phyloP scores from a whole-genome alignment of 2,329 filamentous ascomycete species.

The Didymella arachidicola region DNA sequence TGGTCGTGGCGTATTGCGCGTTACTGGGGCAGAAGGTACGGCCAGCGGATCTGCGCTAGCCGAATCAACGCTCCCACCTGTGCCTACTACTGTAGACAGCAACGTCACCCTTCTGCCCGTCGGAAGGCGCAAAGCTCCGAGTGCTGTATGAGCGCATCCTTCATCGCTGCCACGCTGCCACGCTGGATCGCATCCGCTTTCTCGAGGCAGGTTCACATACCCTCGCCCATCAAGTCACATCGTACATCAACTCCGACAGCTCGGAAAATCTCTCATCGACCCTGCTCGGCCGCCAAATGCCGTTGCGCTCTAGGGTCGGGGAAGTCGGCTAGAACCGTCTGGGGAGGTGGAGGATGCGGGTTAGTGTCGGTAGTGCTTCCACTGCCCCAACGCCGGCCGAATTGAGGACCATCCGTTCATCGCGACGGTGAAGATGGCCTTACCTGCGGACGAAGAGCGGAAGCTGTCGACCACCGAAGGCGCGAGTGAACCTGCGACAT shows the following conservation, averaged over 20 bases:
- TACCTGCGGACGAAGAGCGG: conserved; percentile 19
- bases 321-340: conserved; percentile 22
- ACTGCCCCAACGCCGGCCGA: conserved; percentile 4
- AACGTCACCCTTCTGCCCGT: conserved; percentile 22
- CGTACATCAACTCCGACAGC: neutral
- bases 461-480: conserved; percentile 32
- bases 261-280: conserved; percentile 2
- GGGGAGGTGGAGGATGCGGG: conserved; percentile 23
- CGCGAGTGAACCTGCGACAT: conserved; percentile 11
- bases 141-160: conserved; percentile 9
- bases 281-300: conserved; percentile 5
- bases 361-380: conserved; percentile 17
- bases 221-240: neutral
- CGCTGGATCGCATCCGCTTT: conserved; percentile 4
- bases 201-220: conserved; percentile 1
- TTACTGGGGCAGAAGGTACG: conserved; percentile 13
- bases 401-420: conserved; percentile 11
- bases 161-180: neutral
- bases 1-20: conserved; percentile 17
- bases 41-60: conserved; percentile 17
- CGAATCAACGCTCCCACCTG: conserved; percentile 6
- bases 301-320: conserved; percentile 2
- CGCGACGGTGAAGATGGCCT: conserved; percentile 16
- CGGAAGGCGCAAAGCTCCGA: conserved; percentile 12
- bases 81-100: conserved; percentile 13